These are phyloP conservation scores for Fusarium pseudonygamai DNA, from an alignment of 2,329 filamentous ascomycete genomes.

Conservation along the genomic window DNA sequence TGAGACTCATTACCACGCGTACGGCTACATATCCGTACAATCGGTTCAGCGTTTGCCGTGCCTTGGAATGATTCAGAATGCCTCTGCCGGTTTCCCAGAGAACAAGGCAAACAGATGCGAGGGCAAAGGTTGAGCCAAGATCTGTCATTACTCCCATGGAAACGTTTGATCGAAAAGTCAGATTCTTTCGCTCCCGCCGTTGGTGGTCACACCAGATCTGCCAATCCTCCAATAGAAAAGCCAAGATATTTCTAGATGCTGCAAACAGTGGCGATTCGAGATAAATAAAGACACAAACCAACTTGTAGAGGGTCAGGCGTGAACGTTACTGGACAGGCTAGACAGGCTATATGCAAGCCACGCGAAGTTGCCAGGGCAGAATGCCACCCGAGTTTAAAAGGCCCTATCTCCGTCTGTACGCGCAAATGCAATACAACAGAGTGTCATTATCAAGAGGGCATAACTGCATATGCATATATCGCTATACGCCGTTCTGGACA, in stretches of 20 bases:
- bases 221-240: constrained; percentile 9
- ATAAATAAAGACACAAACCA: constrained; percentile 27
- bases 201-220: constrained; percentile 18
- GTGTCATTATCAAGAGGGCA: constrained; percentile 2
- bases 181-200: constrained; percentile 15
- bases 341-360: constrained; percentile 12
- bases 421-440: neutral
- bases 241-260: constrained; percentile 6
- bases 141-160: neutral
- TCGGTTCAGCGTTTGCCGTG: neutral
- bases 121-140: constrained; percentile 58
- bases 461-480: constrained; percentile 4
- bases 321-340: neutral
- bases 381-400: constrained; percentile 3
- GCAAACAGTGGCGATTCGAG: constrained; percentile 2
- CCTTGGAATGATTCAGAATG: constrained; percentile 8
- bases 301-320: constrained; percentile 10
- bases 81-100: constrained; percentile 12
- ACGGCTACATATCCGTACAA: neutral
- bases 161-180: constrained; percentile 2
- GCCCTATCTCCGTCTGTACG: neutral
- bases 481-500: neutral
- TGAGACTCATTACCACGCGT: neutral
- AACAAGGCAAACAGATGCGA: constrained; percentile 46
- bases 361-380: constrained; percentile 13